Percentiles rank a stretch among this genome's conserved stretches.
Conservation (phyloP, 2,329 filamentous ascomycete genomes). For the Colletotrichum lindemuthianum region DNA sequence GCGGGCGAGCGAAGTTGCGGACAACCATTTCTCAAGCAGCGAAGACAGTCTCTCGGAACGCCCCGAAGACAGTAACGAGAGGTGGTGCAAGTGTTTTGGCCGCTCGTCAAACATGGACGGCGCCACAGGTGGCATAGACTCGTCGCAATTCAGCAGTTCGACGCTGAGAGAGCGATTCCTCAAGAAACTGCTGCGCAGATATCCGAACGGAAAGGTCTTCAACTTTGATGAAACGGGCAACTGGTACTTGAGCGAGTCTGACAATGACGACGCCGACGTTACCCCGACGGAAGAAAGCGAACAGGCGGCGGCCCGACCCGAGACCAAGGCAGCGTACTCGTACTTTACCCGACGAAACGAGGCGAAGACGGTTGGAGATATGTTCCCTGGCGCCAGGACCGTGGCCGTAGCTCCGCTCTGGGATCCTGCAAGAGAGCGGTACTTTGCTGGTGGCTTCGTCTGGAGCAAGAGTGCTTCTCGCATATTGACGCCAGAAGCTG, state of each 20-base stretch:
- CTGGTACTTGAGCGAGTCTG: conserved; percentile 44
- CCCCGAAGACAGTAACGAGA: conserved; percentile 20
- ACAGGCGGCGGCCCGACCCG: neutral
- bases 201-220: conserved; percentile 59
- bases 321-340: conserved; percentile 14
- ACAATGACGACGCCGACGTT: conserved; percentile 21
- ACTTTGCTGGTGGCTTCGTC: conserved; percentile 52
- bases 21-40: conserved; percentile 38
- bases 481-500: conserved; percentile 35
- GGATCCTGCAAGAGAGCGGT: conserved; percentile 47
- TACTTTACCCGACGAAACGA: conserved; percentile 41
- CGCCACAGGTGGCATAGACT: conserved; percentile 43
- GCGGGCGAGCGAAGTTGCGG: conserved; percentile 29
- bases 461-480: conserved; percentile 50
- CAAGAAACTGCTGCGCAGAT: conserved; percentile 52
- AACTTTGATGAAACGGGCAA: conserved; percentile 53
- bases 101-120: conserved; percentile 47
- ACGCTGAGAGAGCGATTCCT: conserved; percentile 53
- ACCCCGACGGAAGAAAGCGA: conserved; percentile 32
- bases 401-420: conserved; percentile 50
- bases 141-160: conserved; percentile 29
- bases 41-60: conserved; percentile 37
- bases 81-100: conserved; percentile 48
- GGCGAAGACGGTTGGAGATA: conserved; percentile 44
- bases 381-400: conserved; percentile 52